phyloP scores from a whole-genome alignment of 106 monocot species.

The Amphibolis antarctica region DNA sequence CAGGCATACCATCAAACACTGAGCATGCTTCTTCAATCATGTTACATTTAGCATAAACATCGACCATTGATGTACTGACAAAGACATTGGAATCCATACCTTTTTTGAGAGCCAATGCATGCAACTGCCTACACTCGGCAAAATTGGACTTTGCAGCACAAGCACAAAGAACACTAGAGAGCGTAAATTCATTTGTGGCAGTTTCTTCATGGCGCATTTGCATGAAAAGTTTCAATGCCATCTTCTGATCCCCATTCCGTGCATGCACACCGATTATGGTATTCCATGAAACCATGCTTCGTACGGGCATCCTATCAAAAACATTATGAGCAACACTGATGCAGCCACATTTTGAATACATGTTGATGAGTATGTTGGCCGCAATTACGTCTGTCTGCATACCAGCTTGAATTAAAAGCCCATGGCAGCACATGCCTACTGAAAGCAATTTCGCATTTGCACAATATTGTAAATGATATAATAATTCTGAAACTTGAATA shows the following conservation, averaged over 20 bases:
- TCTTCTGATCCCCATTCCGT: conserved; percentile 9
- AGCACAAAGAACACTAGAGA: conserved; percentile 46
- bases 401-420: conserved; percentile 33
- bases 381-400: conserved; percentile 28
- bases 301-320: conserved; percentile 31
- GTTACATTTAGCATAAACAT: conserved; percentile 46
- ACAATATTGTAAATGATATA: conserved; percentile 37
- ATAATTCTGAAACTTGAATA: conserved; percentile 11
- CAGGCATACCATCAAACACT: conserved; percentile 37
- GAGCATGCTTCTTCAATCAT: conserved; percentile 28
- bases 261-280: conserved; percentile 37
- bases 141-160: conserved; percentile 26
- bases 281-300: conserved; percentile 48
- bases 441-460: conserved; percentile 15
- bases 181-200: conserved; percentile 37
- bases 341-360: conserved; percentile 33
- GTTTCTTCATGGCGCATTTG: conserved; percentile 21
- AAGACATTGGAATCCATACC: conserved; percentile 31
- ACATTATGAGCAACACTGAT: conserved; percentile 21
- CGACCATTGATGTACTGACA: conserved; percentile 45
- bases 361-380: conserved; percentile 45
- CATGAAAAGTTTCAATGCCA: conserved; percentile 26
- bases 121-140: conserved; percentile 37
- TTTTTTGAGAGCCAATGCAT: conserved; percentile 38
- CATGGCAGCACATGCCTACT: conserved; percentile 47